These are phyloP conservation scores for Ampelocalamus luodianensis DNA, from an alignment of 176 grass and related monocot species.

Conservation along the genomic window DNA sequence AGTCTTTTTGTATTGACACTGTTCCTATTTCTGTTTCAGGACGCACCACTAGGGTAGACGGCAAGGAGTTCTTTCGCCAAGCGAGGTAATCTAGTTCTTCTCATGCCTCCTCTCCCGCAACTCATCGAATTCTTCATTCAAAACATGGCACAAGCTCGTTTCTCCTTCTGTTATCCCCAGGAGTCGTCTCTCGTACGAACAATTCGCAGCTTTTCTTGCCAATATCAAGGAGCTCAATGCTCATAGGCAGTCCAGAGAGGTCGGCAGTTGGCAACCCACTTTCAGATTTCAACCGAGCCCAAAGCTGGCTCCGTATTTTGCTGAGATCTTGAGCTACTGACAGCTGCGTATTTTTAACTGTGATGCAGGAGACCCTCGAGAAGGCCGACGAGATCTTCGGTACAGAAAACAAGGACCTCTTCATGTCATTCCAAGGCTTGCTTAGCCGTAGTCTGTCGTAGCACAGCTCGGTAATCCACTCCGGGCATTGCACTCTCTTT, in stretches of 20 bases:
- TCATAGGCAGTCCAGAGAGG: conserved; percentile 79
- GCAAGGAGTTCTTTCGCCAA: conserved; percentile 98
- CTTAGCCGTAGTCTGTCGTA: conserved; percentile 75
- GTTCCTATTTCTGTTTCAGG: conserved; percentile 47
- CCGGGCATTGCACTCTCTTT: too few species aligned
- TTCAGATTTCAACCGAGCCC: not conserved
- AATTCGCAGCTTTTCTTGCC: conserved; percentile 86
- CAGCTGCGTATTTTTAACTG: not conserved
- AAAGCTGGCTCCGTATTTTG: not conserved
- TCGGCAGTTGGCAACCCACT: conserved; percentile 35
- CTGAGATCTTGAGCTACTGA: conserved; percentile 17
- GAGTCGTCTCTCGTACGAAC: conserved; percentile 91
- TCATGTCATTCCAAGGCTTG: conserved; percentile 72
- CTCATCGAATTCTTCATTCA: not conserved
- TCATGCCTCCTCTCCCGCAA: not conserved
- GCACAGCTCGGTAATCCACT: conserved; percentile 8
- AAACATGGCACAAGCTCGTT: not conserved
- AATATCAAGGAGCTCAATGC: conserved; percentile 98
- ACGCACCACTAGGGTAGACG: conserved; percentile 67
- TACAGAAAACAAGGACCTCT: conserved; percentile 77
- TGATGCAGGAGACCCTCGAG: conserved; percentile 73
- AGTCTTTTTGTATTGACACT: not conserved
- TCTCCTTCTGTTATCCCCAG: conserved; percentile 38
- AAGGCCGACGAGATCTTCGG: conserved; percentile 91
- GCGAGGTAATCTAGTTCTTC: conserved; percentile 58